Percentiles rank a stretch among this genome's conserved stretches.
These are phyloP conservation scores for Oxyria digyna DNA, from an alignment of 148 eudicot genomes.

Conservation along the genomic window DNA sequence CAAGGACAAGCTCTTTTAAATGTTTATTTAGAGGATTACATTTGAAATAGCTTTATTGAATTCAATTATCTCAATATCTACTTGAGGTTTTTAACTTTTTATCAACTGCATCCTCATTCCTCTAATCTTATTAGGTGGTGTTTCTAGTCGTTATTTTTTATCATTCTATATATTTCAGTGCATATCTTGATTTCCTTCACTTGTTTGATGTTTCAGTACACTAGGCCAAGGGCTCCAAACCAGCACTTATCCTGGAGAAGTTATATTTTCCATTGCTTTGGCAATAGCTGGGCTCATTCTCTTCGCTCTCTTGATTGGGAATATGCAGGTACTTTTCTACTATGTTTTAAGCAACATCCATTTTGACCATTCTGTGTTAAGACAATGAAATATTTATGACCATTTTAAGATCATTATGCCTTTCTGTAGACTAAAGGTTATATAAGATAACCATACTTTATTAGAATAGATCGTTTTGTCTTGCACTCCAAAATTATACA, in stretches of 20 bases:
- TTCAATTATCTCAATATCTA: background rate
- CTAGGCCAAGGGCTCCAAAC: constrained; percentile 96
- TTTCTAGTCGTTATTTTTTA: background rate
- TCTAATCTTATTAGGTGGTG: background rate
- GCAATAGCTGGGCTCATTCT: constrained; percentile 94
- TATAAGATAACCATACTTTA: background rate
- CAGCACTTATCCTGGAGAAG: constrained; percentile 88
- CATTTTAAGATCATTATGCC: background rate
- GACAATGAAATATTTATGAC: background rate
- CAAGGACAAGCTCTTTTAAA: background rate
- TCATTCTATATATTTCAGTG: background rate
- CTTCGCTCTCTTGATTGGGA: constrained; percentile 89
- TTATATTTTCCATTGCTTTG: constrained; percentile 66
- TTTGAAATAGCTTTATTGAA: background rate
- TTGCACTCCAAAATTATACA: no score
- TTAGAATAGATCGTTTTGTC: no score
- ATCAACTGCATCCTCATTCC: background rate
- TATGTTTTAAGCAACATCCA: background rate
- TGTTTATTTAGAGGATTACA: background rate
- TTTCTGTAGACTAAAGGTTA: background rate
- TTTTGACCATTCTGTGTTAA: background rate
- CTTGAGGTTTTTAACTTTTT: background rate
- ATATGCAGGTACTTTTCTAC: constrained; percentile 68
- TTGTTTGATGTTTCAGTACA: constrained; percentile 41
- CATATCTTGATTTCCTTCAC: background rate